Evolutionary conservation across 257 asterid genomes (phyloP), one percentile per base, ranked within the genome.

Genomic region (Sherardia arvensis): DNA sequence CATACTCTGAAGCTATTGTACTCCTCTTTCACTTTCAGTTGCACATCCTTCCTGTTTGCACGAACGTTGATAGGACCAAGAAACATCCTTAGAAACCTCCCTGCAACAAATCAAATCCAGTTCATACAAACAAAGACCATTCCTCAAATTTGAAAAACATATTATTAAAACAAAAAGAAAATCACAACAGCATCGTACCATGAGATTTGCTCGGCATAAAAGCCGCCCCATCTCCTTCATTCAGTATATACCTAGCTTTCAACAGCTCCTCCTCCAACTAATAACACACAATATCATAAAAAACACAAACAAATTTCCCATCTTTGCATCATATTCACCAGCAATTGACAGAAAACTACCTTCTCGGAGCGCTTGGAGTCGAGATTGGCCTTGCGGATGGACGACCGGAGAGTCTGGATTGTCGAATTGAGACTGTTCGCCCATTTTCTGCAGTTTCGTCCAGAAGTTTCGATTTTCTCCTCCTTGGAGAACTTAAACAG

Each of bases 161-260:
- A 54, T 23, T 14, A 9, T 25, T 1, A 23, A 21, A 59, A 62
- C 26, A 51, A 60, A 20, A 15, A 62, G 45, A 36, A n/a, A 40
- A 49, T 17, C 32, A 51, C 15, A 18, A 22, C 8, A 28, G 58
- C 26, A 10, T 29, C 67, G 87, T 59, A 59, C 99, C 99, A 58
- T 82, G 94, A 78, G 97, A 83, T 85, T 85, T 93, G 75, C 79
- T 78, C 1, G 99, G 97, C 70, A 93, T 97, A 62, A 77, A 93
- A 8, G 94, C 85, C 18, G 99, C 99, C 15, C 94, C 96, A 80
- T 90, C 97, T 69, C 99, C 97, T 80, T 93, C 99, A 56, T 80
- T 87, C 83, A 93, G 77, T 68, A 80, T 71, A 71, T 87, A 84
- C 47, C 81, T 84, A 67, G 91, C 97, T 80, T 78, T 83, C 40